phyloP scores from a whole-genome alignment of 202 grass and related monocot genomes.

The Hordeum pubiflorum region DNA sequence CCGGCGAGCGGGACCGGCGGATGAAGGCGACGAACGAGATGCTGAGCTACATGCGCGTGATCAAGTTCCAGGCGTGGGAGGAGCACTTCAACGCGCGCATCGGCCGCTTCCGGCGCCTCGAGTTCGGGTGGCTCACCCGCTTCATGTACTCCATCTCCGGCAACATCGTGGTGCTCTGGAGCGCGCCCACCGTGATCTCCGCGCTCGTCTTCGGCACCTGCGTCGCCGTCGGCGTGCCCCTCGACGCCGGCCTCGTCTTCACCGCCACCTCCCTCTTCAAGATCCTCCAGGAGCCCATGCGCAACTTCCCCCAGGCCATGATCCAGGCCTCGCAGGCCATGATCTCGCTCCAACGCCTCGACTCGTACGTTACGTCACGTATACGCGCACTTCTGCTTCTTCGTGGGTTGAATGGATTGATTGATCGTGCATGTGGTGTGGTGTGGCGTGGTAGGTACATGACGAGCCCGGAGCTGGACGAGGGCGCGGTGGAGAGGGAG shows the following conservation, averaged over 20 bases:
- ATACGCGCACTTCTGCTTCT: background rate
- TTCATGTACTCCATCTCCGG: constrained; percentile 92
- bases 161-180: constrained; percentile 87
- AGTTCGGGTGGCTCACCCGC: constrained; percentile 80
- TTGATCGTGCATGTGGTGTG: background rate
- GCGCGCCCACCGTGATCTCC: constrained; percentile 57
- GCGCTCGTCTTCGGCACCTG: constrained; percentile 72
- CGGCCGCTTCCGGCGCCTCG: constrained; percentile 43
- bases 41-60: constrained; percentile 92
- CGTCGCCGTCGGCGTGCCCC: constrained; percentile 28
- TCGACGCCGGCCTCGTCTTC: constrained; percentile 91
- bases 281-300: constrained; percentile 91
- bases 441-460: constrained; percentile 44
- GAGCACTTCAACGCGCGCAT: constrained; percentile 67
- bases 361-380: constrained; percentile 18
- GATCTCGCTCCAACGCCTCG: constrained; percentile 70
- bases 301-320: constrained; percentile 88
- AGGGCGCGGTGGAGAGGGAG: constrained; percentile 50
- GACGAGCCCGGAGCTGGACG: constrained; percentile 70
- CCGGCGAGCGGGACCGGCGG: constrained; percentile 69
- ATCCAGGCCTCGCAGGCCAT: constrained; percentile 89
- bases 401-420: background rate
- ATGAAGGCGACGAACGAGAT: constrained; percentile 99
- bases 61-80: constrained; percentile 99
- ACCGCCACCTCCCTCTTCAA: constrained; percentile 81